Evolutionary conservation across 2,329 filamentous ascomycete genomes (phyloP).

Genomic region (Lachnellula cervina): DNA sequence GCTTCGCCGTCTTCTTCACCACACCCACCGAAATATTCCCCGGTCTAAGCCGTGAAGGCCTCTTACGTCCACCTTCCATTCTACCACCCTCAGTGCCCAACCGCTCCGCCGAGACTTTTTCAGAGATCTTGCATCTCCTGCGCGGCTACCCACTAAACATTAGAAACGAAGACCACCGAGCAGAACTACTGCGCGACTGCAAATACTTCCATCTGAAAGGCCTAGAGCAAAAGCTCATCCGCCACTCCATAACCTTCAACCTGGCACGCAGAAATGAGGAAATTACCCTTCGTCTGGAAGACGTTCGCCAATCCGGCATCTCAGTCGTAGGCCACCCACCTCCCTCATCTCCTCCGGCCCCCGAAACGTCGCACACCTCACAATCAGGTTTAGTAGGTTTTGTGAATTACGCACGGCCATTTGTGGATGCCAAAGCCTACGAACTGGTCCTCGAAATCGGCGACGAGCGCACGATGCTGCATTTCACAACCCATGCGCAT

Average conservation of each 20-base stretch:
- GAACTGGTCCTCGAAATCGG: slow-evolving; percentile 80
- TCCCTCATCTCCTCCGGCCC: slow-evolving; percentile 23
- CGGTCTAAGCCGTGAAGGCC: slow-evolving; percentile 69
- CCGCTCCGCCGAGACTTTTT: slow-evolving; percentile 77
- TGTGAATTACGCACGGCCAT: slow-evolving; percentile 79
- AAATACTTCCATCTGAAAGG: slow-evolving; percentile 92
- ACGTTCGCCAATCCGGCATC: slow-evolving; percentile 84
- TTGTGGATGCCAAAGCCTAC: slow-evolving; percentile 67
- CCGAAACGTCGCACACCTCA: slow-evolving; percentile 16
- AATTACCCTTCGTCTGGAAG: slow-evolving; percentile 74
- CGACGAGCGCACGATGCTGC: slow-evolving; percentile 56
- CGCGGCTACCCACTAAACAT: slow-evolving; percentile 80
- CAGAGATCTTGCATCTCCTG: slow-evolving; percentile 74
- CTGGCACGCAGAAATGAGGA: slow-evolving; percentile 62
- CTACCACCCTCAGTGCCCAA: slow-evolving; percentile 75
- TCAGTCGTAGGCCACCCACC: slow-evolving; percentile 52
- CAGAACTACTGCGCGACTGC: slow-evolving; percentile 75
- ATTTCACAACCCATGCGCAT: slow-evolving; percentile 34
- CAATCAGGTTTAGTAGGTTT: slow-evolving; percentile 40
- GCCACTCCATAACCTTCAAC: slow-evolving; percentile 72
- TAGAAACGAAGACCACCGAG: slow-evolving; percentile 68
- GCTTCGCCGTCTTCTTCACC: slow-evolving; percentile 83
- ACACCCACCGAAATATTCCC: slow-evolving; percentile 78
- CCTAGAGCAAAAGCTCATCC: slow-evolving; percentile 80
- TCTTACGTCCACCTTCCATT: slow-evolving; percentile 84